Evolutionary conservation across 2,329 filamentous ascomycete genomes (phyloP), one percentile per base, ranked within the genome.

Genomic region (Fusarium bactridioides): DNA sequence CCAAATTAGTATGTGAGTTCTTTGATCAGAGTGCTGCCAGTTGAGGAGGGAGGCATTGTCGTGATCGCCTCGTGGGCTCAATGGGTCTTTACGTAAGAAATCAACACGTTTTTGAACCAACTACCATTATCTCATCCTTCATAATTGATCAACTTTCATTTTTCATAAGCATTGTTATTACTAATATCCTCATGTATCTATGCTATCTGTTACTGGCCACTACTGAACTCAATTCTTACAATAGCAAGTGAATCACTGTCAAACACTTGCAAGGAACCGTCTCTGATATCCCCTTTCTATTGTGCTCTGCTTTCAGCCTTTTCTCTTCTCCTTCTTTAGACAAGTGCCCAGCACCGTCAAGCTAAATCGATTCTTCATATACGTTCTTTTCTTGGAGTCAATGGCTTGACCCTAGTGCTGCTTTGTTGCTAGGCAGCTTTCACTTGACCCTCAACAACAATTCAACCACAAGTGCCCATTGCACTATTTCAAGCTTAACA

Each of bases 331-430:
- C 18, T 41, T 38, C 37, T 67, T 63, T 25, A 29, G 27, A 37
- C 56, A 57, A 35, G 50, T 57, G 61, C n/a, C 25, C 18, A 56
- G 35, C 55, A 67, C 61, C 44, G 67, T 15, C 50, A 70, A 21
- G 40, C 11, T 21, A 27, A n/a, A 53, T 19, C 27, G 33, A 48
- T 65, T 31, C 21, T 23, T 29, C 35, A 38, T 23, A 25, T 10
- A 18, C 33, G 27, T 38, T 45, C 23, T 38, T 23, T 38, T 16
- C 40, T 25, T 55, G n/a, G 21, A 48, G 33, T 53, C 45, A 47
- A 64, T 60, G 19, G 18, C 47, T 38, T 38, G 25, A 19, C 31
- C 35, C n/a, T 35, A n/a, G 43, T 33, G 47, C 23, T 35, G 29
- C 29, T 48, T 41, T 29, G 31, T 40, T 55, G 61, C 33, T n/a